Evolutionary conservation across 2,329 filamentous ascomycete genomes (phyloP).

Genomic region (Fragosphaeria purpurea): DNA sequence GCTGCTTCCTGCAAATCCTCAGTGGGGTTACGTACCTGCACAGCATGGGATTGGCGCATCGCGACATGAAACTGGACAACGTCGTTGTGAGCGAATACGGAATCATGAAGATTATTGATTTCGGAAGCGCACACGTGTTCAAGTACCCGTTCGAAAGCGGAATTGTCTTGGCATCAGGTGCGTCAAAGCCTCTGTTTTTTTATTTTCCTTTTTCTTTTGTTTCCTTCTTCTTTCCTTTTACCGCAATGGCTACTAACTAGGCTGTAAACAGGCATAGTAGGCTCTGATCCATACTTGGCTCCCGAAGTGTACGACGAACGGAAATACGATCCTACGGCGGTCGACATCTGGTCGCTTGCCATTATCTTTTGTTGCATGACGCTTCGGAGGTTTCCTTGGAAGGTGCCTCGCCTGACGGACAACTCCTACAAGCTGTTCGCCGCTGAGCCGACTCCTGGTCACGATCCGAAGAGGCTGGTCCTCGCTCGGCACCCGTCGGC

Average conservation of each 20-base stretch:
- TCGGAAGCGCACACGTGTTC: slow-evolving; percentile 94
- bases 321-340: slow-evolving; percentile 86
- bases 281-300: slow-evolving; percentile 90
- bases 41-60: slow-evolving; percentile 86
- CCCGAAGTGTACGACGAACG: slow-evolving; percentile 92
- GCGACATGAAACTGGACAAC: slow-evolving; percentile 94
- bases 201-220: neutral
- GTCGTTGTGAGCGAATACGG: slow-evolving; percentile 93
- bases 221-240: neutral
- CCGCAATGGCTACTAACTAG: neutral
- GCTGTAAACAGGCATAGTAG: slow-evolving; percentile 45
- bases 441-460: slow-evolving; percentile 68
- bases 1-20: slow-evolving; percentile 86
- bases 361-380: slow-evolving; percentile 99
- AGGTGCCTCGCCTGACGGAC: slow-evolving; percentile 80
- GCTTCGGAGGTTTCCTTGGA: slow-evolving; percentile 90
- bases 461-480: slow-evolving; percentile 46
- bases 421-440: slow-evolving; percentile 94
- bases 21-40: slow-evolving; percentile 92
- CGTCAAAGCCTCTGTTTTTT: slow-evolving; percentile 22
- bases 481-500: slow-evolving; percentile 42
- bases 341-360: slow-evolving; percentile 95
- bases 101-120: slow-evolving; percentile 99
- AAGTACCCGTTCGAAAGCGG: slow-evolving; percentile 94
- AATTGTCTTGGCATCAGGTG: slow-evolving; percentile 70